Base-by-base conservation (phyloP, 768 basidiomycete genomes). In the Artomyces pyxidatus region DNA sequence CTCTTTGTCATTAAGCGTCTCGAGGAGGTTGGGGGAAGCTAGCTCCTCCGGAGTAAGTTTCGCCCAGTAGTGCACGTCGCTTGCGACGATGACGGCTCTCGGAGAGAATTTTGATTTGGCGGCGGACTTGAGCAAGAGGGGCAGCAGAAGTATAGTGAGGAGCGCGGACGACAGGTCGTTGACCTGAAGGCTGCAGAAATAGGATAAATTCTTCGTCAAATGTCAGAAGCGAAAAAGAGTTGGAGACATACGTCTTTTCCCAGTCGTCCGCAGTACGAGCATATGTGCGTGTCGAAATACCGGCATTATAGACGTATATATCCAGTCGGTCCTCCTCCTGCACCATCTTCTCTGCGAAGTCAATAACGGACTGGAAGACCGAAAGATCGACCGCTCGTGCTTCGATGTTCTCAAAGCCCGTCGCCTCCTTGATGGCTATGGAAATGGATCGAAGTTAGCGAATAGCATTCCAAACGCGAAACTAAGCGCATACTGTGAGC, bases 11-110 rank as follows among this genome's bases (percentile, higher is more conserved):
- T 48, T 48, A 9, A 27, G 17, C n/a, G 38, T 48, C 6, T 48
- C 37, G 16, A 48, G 38, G 6, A 48, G 38, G 23, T 40, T 38
- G 3, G 47, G 47, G 29, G 37, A 39, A 21, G 12, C 25, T 7
- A 38, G 23, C 8, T 39, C 23, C 37, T 28, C 47, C 4, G 35
- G n/a, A 16, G 10, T 27, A 11, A 40, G 14, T 12, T 11, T 17
- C 7, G 27, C 16, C 47, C 47, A 48, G 27, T n/a, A 48, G 48
- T 76, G 75, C 1, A 65, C 49, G 21, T 67, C 75, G 48, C 75
- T 77, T 0, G 70, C 47, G 6, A 75, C 69, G 19, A 76, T 59
- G 14, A 72, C 72, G 1, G 75, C 27, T 9, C 71, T 70, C 65
- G 47, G 47, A 7, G 30, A 21, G 26, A 28, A 12, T 21, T n/a